Percentiles rank a stretch among this genome's conserved stretches.
Conservation (phyloP, 1,284 basidiomycete genomes). For the Irpex lacteus region DNA sequence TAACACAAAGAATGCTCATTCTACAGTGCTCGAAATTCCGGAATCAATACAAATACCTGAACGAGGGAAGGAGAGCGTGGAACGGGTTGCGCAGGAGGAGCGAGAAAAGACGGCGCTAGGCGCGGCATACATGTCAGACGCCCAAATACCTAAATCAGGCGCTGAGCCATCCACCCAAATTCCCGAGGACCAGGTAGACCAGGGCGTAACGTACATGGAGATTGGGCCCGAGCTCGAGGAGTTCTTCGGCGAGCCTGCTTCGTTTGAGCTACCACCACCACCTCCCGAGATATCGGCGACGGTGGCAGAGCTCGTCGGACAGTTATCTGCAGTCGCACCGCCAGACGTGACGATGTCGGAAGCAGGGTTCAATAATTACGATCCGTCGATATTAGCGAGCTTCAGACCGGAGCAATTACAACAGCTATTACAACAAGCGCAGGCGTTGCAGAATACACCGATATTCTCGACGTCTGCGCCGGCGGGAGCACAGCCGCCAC, state of each 20-base stretch:
- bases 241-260: slow-evolving; percentile 45
- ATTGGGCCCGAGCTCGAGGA: slow-evolving; percentile 65
- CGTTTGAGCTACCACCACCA: slow-evolving; percentile 30
- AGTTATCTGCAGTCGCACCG: slow-evolving; percentile 45
- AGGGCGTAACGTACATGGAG: slow-evolving; percentile 59
- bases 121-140: slow-evolving; percentile 65
- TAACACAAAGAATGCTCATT: slow-evolving; percentile 21
- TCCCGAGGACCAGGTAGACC: slow-evolving; percentile 66
- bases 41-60: slow-evolving; percentile 46
- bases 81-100: slow-evolving; percentile 65
- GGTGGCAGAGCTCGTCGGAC: slow-evolving; percentile 67
- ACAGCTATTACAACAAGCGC: slow-evolving; percentile 57
- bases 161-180: slow-evolving; percentile 61
- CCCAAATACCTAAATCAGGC: slow-evolving; percentile 75
- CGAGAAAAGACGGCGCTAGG: slow-evolving; percentile 74
- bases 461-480: slow-evolving; percentile 10
- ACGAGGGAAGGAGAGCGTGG: slow-evolving; percentile 64
- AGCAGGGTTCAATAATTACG: slow-evolving; percentile 14
- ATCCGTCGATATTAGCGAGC: slow-evolving; percentile 30
- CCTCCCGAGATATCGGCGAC: slow-evolving; percentile 40
- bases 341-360: slow-evolving; percentile 20
- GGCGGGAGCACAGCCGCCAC: slow-evolving; percentile 3
- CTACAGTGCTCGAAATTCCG: slow-evolving; percentile 61
- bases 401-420: slow-evolving; percentile 61
- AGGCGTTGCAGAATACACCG: slow-evolving; percentile 25